Evolutionary conservation across 108 stramenopile genomes (phyloP).

Genomic region (Halocafeteria seosinensis): DNA sequence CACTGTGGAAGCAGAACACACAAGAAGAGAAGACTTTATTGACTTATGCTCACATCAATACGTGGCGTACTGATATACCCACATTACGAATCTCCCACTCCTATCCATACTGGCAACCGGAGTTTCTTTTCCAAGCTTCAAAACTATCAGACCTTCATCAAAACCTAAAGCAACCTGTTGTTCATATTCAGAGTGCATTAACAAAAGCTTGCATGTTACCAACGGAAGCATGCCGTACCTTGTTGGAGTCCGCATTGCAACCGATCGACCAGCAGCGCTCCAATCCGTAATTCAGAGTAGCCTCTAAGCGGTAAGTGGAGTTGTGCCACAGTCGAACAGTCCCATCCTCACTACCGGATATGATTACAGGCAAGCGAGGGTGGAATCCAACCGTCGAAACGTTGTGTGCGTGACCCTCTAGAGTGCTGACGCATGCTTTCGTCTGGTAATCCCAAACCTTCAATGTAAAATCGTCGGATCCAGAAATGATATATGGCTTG

Average conservation of each 20-base stretch:
- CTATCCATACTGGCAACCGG: slow-evolving; percentile 94
- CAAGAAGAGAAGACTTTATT: too few species aligned
- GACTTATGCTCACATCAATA: too few species aligned
- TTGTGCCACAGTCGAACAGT: slow-evolving; percentile 92
- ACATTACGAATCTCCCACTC: slow-evolving; percentile 73
- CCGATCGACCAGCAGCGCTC: slow-evolving; percentile 91
- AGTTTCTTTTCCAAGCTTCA: slow-evolving; percentile 86
- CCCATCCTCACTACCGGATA: slow-evolving; percentile 88
- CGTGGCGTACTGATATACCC: too few species aligned
- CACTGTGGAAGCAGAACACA: too few species aligned
- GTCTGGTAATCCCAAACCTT: slow-evolving; percentile 82
- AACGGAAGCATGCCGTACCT: too few species aligned
- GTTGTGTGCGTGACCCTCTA: slow-evolving; percentile 93
- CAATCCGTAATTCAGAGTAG: slow-evolving; percentile 96
- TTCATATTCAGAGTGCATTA: too few species aligned
- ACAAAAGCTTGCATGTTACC: too few species aligned
- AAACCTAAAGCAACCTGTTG: slow-evolving; percentile 96
- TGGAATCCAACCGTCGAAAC: slow-evolving; percentile 92
- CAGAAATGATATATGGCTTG: slow-evolving; percentile 90
- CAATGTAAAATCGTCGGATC: slow-evolving; percentile 89
- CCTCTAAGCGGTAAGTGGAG: slow-evolving; percentile 90
- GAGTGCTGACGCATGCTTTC: slow-evolving; percentile 61
- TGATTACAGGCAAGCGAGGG: slow-evolving; percentile 86
- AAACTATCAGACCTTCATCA: slow-evolving; percentile 93
- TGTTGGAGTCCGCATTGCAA: slow-evolving; percentile 66